Evolutionary conservation across 495 filamentous ascomycete genomes (phyloP).

Genomic region (Amphirosellinia nigrospora): DNA sequence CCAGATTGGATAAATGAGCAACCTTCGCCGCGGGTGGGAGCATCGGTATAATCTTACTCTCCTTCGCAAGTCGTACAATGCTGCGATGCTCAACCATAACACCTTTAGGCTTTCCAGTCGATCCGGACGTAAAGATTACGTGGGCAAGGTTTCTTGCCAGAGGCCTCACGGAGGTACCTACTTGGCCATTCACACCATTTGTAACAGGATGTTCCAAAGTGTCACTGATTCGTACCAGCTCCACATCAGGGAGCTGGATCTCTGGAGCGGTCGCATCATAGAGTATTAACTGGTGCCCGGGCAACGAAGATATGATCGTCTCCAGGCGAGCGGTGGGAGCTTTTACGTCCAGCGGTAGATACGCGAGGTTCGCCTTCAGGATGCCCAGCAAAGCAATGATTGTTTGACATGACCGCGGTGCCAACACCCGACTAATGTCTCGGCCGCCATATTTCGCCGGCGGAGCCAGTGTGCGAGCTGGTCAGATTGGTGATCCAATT

Average conservation of each 20-base stretch:
- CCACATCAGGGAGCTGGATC: slow-evolving; percentile 7
- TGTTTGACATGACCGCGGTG: slow-evolving; percentile 24
- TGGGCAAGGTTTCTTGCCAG: not conserved
- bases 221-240: slow-evolving; percentile 2
- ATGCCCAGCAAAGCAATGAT: slow-evolving; percentile 26
- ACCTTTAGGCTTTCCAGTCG: slow-evolving; percentile 50
- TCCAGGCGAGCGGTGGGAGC: slow-evolving; percentile 21
- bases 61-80: slow-evolving; percentile 27
- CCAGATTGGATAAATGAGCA: slow-evolving; percentile 38
- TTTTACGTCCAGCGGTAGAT: slow-evolving; percentile 24
- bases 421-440: slow-evolving; percentile 24
- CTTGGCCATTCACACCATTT: slow-evolving; percentile 12
- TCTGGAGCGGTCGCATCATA: not conserved
- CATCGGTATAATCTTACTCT: not conserved
- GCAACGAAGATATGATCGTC: not conserved
- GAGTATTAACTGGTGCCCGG: not conserved
- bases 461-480: slow-evolving; percentile 20
- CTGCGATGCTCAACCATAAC: slow-evolving; percentile 43
- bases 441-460: slow-evolving; percentile 13
- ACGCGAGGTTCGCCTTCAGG: slow-evolving; percentile 25
- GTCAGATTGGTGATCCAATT: slow-evolving; percentile 25
- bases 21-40: not conserved
- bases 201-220: not conserved
- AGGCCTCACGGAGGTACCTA: not conserved
- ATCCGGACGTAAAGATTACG: slow-evolving; percentile 47